Evolutionary conservation across 345 rosid genomes (phyloP).

Genomic region (Citrus cavaleriei): DNA sequence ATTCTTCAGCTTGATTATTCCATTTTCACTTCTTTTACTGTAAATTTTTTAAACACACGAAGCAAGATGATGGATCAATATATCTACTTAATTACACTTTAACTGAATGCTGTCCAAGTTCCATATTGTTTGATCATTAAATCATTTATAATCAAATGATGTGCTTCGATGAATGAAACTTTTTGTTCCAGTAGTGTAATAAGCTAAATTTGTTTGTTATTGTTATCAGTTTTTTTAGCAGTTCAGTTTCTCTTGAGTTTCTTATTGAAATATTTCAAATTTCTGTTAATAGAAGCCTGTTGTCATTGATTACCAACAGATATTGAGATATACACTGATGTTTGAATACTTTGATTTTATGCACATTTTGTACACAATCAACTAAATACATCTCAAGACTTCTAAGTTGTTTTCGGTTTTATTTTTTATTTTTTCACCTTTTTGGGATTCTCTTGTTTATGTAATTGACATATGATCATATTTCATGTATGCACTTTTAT

Average conservation of each 20-base stretch:
- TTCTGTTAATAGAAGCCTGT: neutral
- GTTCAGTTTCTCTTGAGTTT: neutral
- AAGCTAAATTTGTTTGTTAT: neutral
- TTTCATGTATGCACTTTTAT: neutral
- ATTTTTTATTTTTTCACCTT: no score
- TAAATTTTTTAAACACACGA: neutral
- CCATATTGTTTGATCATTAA: neutral
- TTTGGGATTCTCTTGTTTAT: neutral
- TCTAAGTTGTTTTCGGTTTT: neutral
- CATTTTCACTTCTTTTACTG: neutral
- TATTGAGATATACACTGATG: neutral
- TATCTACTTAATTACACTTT: neutral
- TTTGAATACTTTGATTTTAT: neutral
- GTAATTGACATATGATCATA: neutral
- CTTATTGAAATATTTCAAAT: neutral
- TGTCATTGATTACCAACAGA: neutral
- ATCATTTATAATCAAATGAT: neutral
- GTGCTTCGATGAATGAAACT: neutral
- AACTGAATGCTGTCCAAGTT: neutral
- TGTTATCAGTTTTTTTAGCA: neutral
- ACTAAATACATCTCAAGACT: neutral
- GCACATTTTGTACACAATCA: neutral
- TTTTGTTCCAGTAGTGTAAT: neutral
- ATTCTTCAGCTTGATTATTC: neutral
- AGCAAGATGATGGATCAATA: neutral